Base-by-base conservation (phyloP, 2,329 filamentous ascomycete genomes). In the Diaporthe citrichinensis region DNA sequence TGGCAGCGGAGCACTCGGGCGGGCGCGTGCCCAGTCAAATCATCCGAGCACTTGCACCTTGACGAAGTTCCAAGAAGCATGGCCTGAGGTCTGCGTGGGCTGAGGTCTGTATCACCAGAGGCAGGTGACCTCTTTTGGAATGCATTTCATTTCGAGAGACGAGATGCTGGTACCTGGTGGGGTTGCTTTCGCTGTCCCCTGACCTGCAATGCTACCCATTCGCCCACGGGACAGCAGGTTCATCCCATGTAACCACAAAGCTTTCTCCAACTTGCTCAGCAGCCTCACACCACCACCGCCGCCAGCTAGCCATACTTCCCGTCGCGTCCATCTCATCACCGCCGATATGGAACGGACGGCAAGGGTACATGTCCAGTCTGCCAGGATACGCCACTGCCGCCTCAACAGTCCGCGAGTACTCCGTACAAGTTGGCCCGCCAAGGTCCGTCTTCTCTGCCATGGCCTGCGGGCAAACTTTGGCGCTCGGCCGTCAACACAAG, bases 101-200 rank as follows among this genome's bases (percentile, higher is more conserved):
- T 59, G 57, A 62, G 59, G 39, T 49, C n/a, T 65, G 61, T 23
- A 34, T 23, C 39, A 46, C n/a, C 41, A 46, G 61, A 34, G 65
- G 65, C 65, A 69, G 65, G 49, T 69, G 65, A 69, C 49, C 14
- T 41, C n/a, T 25, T 55, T 28, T 12, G 34, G 31, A 28, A 69
- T 55, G 65, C 65, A 41, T 25, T 41, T 68, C 46, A 68, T 68
- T 17, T 68, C 65, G 31, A 68, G 65, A 39, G 34, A 53, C 65
- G 15, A 53, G 31, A 25, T 51, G 44, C 31, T 51, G 65, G 49
- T 68, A 55, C 23, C 31, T 28, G 49, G 15, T 41, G 34, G 46
- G 65, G 65, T 69, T 55, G 65, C 65, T 69, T 39, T 69, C 46
- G 49, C 49, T 14, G 34, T 41, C 65, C 65, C 65, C 65, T 69